Evolutionary conservation across 768 basidiomycete genomes (phyloP), one percentile per base, ranked within the genome.

Genomic region (Suillus plorans): DNA sequence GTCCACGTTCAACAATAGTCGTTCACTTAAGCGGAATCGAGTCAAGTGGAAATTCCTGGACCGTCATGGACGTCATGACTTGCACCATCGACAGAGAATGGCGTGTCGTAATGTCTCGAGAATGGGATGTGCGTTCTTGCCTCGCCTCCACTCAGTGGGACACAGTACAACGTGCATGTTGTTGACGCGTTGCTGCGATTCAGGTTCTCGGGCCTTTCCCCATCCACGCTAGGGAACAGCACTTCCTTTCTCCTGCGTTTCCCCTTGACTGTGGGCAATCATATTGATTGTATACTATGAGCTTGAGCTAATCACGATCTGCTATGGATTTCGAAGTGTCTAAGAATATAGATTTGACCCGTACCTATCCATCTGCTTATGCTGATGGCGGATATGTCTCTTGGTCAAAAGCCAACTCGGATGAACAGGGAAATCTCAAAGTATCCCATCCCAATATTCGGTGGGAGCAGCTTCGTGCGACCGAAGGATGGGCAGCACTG

Each of bases 141-240:
- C 63, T 62, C 45, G 55, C 58, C 10, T 60, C 42, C 10, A 12
- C 22, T 16, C 36, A 37, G 36, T 58, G 37, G 9, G 41, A 42
- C 18, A 28, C 22, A 28, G 39, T 42, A 13, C 20, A 34, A 55
- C 18, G 53, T 20, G 53, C 31, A 34, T 3, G 18, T 55, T 31
- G 31, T 34, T 55, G 53, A 55, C 31, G 39, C 13, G 36, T 50
- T 18, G 6, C 20, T 41, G n/a, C 18, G 5, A 57, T 57, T 49
- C 59, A 91, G 89, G 85, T 91, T 13, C 83, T 95, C 14, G 93
- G 92, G 0, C 93, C 92, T 0, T 94, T 94, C 73, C 92, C 92
- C 3, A 84, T 91, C 39, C 90, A 92, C 64, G 92, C 92, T 13
- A 82, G 92, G 70, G 93, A 94, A 68, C 93, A 94, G 58, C 88